Evolutionary conservation across 2,329 filamentous ascomycete genomes (phyloP).

Genomic region (Colletotrichum gigasporum): DNA sequence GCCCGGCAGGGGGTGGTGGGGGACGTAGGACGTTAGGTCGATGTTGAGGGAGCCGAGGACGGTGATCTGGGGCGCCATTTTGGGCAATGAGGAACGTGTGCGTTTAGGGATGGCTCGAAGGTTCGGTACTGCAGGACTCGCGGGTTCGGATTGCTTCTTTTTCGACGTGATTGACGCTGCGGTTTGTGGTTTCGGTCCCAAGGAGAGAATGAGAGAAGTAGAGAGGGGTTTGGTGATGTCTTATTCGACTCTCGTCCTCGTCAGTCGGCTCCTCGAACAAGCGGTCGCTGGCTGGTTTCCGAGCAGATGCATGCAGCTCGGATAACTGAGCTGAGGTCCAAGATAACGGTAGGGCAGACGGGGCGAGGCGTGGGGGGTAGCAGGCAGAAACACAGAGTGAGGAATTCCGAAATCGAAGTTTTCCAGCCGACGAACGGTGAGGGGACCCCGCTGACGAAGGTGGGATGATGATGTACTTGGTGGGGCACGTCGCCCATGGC

Average conservation of each 20-base stretch:
- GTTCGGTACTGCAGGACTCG: no score
- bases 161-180: background rate
- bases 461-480: conserved; percentile 29
- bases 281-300: background rate
- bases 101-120: no score
- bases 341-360: conserved; percentile 12
- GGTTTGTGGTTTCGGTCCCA: background rate
- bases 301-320: conserved; percentile 12
- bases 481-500: conserved; percentile 10
- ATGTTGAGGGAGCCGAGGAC: conserved; percentile 94
- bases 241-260: background rate
- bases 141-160: background rate
- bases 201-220: background rate
- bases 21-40: conserved; percentile 89
- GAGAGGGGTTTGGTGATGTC: background rate
- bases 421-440: conserved; percentile 19
- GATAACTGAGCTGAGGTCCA: conserved; percentile 1
- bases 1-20: conserved; percentile 83
- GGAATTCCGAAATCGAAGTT: conserved; percentile 22
- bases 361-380: background rate
- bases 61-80: conserved; percentile 66
- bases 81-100: background rate
- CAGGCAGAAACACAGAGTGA: background rate
- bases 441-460: conserved; percentile 19
- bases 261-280: background rate